Conservation (phyloP, 2,329 filamentous ascomycete genomes). For the Pestalotiopsis sp. region DNA sequence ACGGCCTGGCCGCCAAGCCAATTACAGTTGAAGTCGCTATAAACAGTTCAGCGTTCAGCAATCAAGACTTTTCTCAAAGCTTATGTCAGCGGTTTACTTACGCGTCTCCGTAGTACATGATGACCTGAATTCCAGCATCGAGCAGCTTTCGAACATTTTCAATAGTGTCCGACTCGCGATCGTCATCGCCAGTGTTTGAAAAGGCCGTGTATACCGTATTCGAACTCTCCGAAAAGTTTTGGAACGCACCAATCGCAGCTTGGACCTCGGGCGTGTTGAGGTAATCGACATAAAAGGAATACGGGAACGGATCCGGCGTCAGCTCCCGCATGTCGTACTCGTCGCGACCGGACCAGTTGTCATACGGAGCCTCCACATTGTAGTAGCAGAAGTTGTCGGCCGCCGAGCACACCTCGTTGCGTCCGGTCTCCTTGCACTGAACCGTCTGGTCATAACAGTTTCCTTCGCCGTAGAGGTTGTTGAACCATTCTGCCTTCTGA, state of each 20-base stretch:
- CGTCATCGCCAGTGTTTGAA: slow-evolving; percentile 56
- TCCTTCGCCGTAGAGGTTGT: slow-evolving; percentile 60
- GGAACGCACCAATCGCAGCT: slow-evolving; percentile 58
- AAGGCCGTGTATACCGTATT: slow-evolving; percentile 51
- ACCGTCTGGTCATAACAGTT: slow-evolving; percentile 61
- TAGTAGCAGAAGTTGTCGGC: slow-evolving; percentile 59
- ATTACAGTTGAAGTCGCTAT: slow-evolving; percentile 33
- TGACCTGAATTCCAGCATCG: slow-evolving; percentile 23
- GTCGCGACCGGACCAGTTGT: slow-evolving; percentile 53
- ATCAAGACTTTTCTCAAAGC: not conserved
- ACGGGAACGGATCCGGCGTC: slow-evolving; percentile 59
- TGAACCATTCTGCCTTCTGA: slow-evolving; percentile 54
- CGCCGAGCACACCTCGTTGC: slow-evolving; percentile 51
- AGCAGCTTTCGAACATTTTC: slow-evolving; percentile 26
- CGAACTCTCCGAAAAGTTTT: slow-evolving; percentile 56
- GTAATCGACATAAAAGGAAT: slow-evolving; percentile 55
- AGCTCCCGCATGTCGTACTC: slow-evolving; percentile 63
- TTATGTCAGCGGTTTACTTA: not conserved
- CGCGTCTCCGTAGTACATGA: slow-evolving; percentile 31
- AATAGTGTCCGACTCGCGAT: slow-evolving; percentile 28
- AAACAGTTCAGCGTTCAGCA: not conserved
- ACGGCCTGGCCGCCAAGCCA: slow-evolving; percentile 30
- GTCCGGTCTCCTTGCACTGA: slow-evolving; percentile 54
- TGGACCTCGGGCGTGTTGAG: slow-evolving; percentile 58
- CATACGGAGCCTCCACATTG: slow-evolving; percentile 55